These are phyloP conservation scores for Amoebophrya sp. DNA, from an alignment of 169 alveolate genomes.

Conservation along the genomic window DNA sequence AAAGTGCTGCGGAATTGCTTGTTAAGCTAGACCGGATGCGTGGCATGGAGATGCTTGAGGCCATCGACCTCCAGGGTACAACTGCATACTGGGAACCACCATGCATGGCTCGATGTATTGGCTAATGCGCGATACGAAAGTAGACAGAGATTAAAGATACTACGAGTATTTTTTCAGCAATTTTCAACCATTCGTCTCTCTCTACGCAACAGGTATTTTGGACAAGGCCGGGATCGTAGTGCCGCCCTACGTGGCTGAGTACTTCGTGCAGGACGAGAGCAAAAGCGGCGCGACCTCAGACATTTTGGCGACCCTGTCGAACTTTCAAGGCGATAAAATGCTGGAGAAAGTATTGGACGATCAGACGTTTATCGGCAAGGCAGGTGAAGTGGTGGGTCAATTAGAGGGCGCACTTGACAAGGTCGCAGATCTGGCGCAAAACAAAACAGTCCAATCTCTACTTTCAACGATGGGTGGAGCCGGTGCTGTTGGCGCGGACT, in stretches of 20 bases:
- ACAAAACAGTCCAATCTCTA: neutral
- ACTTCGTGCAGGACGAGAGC: neutral
- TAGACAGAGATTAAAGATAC: no score
- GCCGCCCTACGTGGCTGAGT: neutral
- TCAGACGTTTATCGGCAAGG: neutral
- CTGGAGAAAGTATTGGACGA: neutral
- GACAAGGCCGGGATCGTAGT: conserved; percentile 18
- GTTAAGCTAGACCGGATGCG: neutral
- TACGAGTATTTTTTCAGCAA: no score
- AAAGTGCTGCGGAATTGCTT: neutral
- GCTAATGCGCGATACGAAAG: no score
- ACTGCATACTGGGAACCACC: no score
- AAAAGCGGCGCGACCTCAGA: neutral
- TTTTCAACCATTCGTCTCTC: neutral
- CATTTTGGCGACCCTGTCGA: neutral
- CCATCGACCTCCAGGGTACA: neutral
- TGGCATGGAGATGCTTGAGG: neutral
- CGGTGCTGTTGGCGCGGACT: neutral
- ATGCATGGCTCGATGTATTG: no score
- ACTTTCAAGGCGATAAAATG: neutral
- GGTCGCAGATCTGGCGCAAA: neutral
- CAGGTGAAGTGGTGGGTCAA: neutral
- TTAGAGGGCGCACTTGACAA: neutral
- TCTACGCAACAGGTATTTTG: neutral
- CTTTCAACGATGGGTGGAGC: neutral